A percentile compares a stretch with the other conserved stretches of the same genome.
These are phyloP conservation scores for Trichosporon sp. DNA, from an alignment of 1,284 basidiomycete genomes.

Conservation along the genomic window DNA sequence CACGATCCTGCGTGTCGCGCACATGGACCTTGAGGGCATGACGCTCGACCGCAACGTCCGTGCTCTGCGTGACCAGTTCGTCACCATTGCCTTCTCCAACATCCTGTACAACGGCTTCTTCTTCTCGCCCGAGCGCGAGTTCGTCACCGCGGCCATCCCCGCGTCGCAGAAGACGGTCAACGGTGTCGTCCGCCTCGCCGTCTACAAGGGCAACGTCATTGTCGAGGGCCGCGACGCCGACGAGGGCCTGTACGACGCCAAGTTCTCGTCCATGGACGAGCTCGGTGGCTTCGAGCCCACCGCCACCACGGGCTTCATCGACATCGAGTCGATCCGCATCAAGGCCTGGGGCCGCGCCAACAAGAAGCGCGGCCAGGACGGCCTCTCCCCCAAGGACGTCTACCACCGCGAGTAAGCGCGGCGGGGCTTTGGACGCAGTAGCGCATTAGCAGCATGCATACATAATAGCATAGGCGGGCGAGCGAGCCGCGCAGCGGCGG, in stretches of 20 bases:
- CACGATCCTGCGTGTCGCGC: conserved; percentile 90
- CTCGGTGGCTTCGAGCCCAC: conserved; percentile 94
- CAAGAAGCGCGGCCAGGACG: conserved; percentile 71
- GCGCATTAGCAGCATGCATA: conserved; percentile 7
- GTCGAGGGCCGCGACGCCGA: conserved; percentile 87
- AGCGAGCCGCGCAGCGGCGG: neutral
- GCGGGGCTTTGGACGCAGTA: neutral
- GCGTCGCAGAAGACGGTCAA: conserved; percentile 95
- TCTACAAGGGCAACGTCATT: conserved; percentile 96
- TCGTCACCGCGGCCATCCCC: conserved; percentile 80
- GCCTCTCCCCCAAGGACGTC: conserved; percentile 69
- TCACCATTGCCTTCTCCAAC: conserved; percentile 81
- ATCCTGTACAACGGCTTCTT: conserved; percentile 90
- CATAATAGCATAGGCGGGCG: neutral
- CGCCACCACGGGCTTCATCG: conserved; percentile 87
- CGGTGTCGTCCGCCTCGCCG: conserved; percentile 79
- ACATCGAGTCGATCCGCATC: conserved; percentile 90
- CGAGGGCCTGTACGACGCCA: conserved; percentile 89
- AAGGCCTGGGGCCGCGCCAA: conserved; percentile 67
- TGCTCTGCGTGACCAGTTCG: conserved; percentile 87
- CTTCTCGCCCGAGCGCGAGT: conserved; percentile 97
- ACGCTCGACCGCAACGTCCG: conserved; percentile 97
- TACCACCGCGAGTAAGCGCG: conserved; percentile 56
- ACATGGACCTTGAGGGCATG: conserved; percentile 95
- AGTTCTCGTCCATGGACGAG: conserved; percentile 98